These are phyloP conservation scores for Coemansia sp. DNA, from an alignment of 192 early-diverging fungal genomes.

Conservation along the genomic window DNA sequence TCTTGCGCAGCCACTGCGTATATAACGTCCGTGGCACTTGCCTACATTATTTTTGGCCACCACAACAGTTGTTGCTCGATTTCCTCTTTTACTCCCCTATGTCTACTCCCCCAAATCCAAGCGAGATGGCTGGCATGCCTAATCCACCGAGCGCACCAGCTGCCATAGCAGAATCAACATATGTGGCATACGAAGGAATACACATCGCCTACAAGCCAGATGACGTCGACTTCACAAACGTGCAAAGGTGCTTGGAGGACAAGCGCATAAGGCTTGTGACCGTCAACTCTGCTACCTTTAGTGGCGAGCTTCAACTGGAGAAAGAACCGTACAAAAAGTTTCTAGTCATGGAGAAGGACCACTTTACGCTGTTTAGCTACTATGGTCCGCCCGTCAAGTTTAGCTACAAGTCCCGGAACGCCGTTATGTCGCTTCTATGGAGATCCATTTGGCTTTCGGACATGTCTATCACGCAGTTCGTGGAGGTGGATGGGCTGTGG, in stretches of 20 bases:
- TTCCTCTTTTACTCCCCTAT: background rate
- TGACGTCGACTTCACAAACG: background rate
- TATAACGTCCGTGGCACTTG: background rate
- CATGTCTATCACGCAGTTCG: background rate
- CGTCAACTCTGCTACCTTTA: background rate
- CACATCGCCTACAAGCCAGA: background rate
- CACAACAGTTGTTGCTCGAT: background rate
- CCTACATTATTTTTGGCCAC: background rate
- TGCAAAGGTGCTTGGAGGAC: background rate
- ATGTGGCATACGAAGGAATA: background rate
- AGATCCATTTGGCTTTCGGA: background rate
- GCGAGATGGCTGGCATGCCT: background rate
- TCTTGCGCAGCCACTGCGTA: background rate
- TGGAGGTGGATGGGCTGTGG: background rate
- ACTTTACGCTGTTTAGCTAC: background rate
- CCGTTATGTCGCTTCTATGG: background rate
- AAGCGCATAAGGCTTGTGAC: background rate
- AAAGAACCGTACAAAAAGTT: background rate
- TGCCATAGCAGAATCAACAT: background rate
- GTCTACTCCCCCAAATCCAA: background rate
- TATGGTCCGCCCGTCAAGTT: background rate
- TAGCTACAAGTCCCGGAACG: slow-evolving; percentile 4
- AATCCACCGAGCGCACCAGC: background rate
- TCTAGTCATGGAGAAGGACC: background rate
- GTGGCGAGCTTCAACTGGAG: background rate